Evolutionary conservation across 352 stramenopile species (phyloP), one percentile per base, ranked within the genome.

Genomic region (Blastocystis sp.): DNA sequence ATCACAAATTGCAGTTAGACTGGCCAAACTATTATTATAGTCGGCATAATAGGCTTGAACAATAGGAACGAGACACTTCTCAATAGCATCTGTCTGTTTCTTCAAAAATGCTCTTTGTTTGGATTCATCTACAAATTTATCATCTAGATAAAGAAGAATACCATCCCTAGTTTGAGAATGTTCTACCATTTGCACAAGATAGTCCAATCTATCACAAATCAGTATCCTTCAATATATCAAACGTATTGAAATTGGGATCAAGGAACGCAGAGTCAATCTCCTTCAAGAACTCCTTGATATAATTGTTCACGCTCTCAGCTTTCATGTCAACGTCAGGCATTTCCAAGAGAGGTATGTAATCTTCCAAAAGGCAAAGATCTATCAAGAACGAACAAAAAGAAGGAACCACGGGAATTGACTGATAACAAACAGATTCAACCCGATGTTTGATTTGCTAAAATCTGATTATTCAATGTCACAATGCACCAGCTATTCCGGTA

Each of bases 1-100:
- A 65, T 83, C 71, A 43, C 71, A 83, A 66, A 83, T 83, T 42
- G 71, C 71, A 5, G 46, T 83, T 27, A 83, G 51, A 42, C 46
- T 83, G 1, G 49, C 9, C 32, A 83, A 27, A 39, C 71, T 83
- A 32, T 83, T 83, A 49, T 83, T 83, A 32, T 83, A 83, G 71
- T 83, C 71, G 0, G 43, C 35, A 37, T 83, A 83, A 43, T 83
- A 83, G 6, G 71, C 71, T 29, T 83, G 71, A 27, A 83, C 71
- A 43, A 83, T 43, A 12, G 71, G 71, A 19, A 63, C 52, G 5
- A 83, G 43, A 46, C 71, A 83, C 32, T 83, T 83, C 39, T 83
- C 71, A 21, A 83, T 46, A 9, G 51, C 71, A 11, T 83, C 42
- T 54, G 27, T 32, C 51, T 83, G 71, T 43, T 83, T 66, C 11